Evolutionary conservation across 345 rosid species (phyloP).

Genomic region (Eucalyptus marginata): DNA sequence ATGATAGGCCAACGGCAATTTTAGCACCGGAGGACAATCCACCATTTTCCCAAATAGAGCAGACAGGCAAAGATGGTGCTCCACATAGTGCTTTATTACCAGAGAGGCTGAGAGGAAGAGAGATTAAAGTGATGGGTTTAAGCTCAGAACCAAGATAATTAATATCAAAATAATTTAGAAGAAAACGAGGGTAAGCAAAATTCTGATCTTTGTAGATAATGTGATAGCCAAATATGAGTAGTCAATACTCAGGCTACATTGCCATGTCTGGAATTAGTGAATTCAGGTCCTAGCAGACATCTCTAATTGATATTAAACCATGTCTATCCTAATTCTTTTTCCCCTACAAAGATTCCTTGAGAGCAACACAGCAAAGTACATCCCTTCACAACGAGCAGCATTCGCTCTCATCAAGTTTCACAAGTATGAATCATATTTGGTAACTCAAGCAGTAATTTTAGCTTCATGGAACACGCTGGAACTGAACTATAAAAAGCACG

Average conservation of each 20-base stretch:
- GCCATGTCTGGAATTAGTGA: neutral
- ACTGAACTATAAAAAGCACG: neutral
- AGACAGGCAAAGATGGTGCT: conserved; percentile 56
- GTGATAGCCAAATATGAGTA: neutral
- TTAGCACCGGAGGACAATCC: conserved; percentile 75
- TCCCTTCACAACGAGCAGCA: neutral
- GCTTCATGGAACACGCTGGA: neutral
- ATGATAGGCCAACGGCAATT: conserved; percentile 55
- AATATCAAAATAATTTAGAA: neutral
- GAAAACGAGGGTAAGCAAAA: neutral
- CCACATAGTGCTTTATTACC: conserved; percentile 95
- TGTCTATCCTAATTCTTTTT: neutral
- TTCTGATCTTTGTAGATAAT: neutral
- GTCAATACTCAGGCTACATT: neutral
- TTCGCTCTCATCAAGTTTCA: neutral
- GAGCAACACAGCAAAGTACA: neutral
- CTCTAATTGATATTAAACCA: neutral
- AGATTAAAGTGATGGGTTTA: neutral
- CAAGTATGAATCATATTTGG: neutral
- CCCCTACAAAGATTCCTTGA: neutral
- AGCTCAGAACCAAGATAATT: neutral
- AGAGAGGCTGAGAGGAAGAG: conserved; percentile 49
- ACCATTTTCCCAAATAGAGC: conserved; percentile 88
- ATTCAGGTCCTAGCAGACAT: neutral
- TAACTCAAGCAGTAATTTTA: neutral